Evolutionary conservation across 306 rosid species (phyloP), one percentile per base, ranked within the genome.

Genomic region (Cicer pinnatifidum): DNA sequence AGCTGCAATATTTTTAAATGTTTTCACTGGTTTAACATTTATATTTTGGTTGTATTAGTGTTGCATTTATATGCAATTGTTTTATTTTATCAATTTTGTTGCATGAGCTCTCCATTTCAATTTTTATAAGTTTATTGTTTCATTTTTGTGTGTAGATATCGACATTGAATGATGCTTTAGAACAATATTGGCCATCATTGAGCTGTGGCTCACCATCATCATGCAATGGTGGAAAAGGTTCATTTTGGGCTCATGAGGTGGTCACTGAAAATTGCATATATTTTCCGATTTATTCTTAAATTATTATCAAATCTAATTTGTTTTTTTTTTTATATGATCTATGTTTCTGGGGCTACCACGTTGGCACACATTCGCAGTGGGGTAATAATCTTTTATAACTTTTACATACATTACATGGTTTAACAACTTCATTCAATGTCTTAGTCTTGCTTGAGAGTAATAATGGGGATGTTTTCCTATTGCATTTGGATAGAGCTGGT

Each of bases 201-300:
- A 94, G 99, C 78, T 94, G 99, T 75, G 46, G 95, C 78, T 44
- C 72, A 43, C 56, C 97, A 76, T 75, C 86, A 73, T 56, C 84
- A n/a, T 94, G 99, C 81, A 69, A 51, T 75, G 96, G 97, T 73
- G 71, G 83, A 73, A 89, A 70, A 79, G 99, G 99, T 57, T 62
- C 91, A 84, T 91, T 91, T 82, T 94, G 99, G 97, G 99, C 78
- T 79, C 99, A 94, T 81, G 99, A 94, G 99, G 99, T 94, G 84
- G 66, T 85, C 37, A 61, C 80, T 71, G 59, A 47, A 46, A 75
- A 13, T 82, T 58, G 73, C 75, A 53, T 81, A 53, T 81, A 45
- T 20, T 45, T 77, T 60, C 64, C 73, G 17, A 57, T 44, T 52
- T 72, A 74, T 33, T 28, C 59, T 72, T 65, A 19, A 12, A 48